phyloP scores from a whole-genome alignment of 805 yeast species.

The Candida cerambycidarum region DNA sequence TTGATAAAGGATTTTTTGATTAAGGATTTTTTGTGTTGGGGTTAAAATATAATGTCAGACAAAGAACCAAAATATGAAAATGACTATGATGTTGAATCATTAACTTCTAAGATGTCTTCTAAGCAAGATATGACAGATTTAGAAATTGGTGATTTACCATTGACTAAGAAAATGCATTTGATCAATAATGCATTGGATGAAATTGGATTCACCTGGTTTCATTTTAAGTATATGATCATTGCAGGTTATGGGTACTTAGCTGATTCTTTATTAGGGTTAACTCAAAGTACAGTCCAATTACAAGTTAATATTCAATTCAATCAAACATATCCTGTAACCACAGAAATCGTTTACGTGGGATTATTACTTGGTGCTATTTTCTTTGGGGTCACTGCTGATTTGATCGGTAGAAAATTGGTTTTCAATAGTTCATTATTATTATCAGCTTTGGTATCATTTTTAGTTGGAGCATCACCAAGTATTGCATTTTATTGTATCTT shows the following conservation, averaged over 20 bases:
- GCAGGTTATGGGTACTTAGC: constrained; percentile 60
- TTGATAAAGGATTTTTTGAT: not conserved
- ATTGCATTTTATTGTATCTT: constrained; percentile 27
- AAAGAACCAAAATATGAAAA: constrained; percentile 1
- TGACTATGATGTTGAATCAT: constrained; percentile 8
- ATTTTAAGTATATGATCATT: constrained; percentile 47
- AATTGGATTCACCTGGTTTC: constrained; percentile 53
- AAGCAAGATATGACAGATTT: constrained; percentile 10
- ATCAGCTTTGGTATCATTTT: constrained; percentile 22
- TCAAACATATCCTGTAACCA: constrained; percentile 42
- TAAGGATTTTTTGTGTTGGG: not conserved
- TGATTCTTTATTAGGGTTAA: constrained; percentile 50
- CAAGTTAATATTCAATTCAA: constrained; percentile 50
- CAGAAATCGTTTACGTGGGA: constrained; percentile 41
- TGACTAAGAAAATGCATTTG: constrained; percentile 25
- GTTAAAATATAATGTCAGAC: not conserved
- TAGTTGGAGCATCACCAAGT: constrained; percentile 27
- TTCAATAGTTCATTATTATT: constrained; percentile 35
- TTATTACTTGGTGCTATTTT: constrained; percentile 51
- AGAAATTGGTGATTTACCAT: constrained; percentile 10
- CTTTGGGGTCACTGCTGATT: constrained; percentile 57
- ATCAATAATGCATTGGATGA: constrained; percentile 34
- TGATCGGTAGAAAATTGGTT: constrained; percentile 53
- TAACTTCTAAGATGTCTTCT: not conserved
- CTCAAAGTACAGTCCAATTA: constrained; percentile 47